Evolutionary conservation across 495 filamentous ascomycete genomes (phyloP), one percentile per base, ranked within the genome.

Genomic region (Stereocaulon alpinum): DNA sequence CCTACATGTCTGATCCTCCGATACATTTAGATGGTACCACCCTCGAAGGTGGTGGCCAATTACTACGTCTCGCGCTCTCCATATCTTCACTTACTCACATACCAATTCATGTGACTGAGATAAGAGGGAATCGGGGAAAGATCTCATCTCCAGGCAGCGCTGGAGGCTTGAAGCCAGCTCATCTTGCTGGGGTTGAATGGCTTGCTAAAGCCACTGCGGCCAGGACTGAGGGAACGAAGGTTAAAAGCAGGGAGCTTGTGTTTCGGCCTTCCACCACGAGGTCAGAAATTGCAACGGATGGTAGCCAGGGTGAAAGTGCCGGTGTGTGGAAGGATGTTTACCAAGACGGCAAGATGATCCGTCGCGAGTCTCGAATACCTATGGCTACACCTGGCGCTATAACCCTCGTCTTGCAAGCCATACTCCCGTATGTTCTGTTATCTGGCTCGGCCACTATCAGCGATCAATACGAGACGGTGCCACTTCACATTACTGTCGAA

Each of bases 11-110:
- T 18, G 3, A n/a, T 51, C 5, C 18, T 42, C 49, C 62, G 22
- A 55, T 82, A 45, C 66, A 66, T 49, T 69, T 91, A 7, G 85
- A 89, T 62, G 88, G 87, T 40, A 70, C 78, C 47, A 87, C 81
- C 1, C 87, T 91, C 14, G 90, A 94, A 73, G 89, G 90, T 41
- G 90, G 89, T 34, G 90, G 89, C 10, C 89, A 95, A 69, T 74
- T 95, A 1, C 78, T 93, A 32, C 81, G 90, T 48, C 77, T 88
- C 45, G 87, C 87, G 2, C 70, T 87, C 34, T 80, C 79, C 11
- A 71, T 95, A 1, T 82, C 88, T 0, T 81, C 86, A 0, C 73
- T 94, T 6, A 85, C 84, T 9, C 71, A 76, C 6, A 76, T 72
- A 9, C 81, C 88, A 6, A 74, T 95, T 49, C 74, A 76, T 44